Conservation (phyloP, 345 rosid genomes). For the Corchorus olitorius region DNA sequence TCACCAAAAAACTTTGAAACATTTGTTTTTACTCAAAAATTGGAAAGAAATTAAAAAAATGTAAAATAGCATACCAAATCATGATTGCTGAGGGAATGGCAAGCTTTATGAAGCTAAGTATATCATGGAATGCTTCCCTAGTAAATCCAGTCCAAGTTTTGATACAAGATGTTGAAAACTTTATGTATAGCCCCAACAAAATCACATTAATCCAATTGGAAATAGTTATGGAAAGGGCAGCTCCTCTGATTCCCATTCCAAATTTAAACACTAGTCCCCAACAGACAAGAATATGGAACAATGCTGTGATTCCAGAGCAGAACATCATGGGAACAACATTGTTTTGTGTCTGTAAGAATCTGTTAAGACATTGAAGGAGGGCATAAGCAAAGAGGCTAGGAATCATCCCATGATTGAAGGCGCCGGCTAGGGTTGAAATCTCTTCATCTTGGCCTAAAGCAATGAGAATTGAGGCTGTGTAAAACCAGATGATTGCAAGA, state of each 20-base stretch:
- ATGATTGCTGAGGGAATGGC: slow-evolving; percentile 60
- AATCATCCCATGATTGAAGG: slow-evolving; percentile 57
- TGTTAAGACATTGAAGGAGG: slow-evolving; percentile 62
- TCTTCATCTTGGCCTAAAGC: slow-evolving; percentile 46
- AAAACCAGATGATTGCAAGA: slow-evolving; percentile 55
- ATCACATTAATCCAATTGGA: slow-evolving; percentile 50
- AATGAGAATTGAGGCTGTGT: slow-evolving; percentile 46
- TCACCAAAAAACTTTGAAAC: too few species aligned
- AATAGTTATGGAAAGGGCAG: slow-evolving; percentile 42
- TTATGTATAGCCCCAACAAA: slow-evolving; percentile 37
- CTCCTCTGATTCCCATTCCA: slow-evolving; percentile 46
- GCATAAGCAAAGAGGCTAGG: slow-evolving; percentile 59
- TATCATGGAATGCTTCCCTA: slow-evolving; percentile 39
- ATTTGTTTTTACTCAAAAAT: too few species aligned
- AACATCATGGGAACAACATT: slow-evolving; percentile 53
- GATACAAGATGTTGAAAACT: slow-evolving; percentile 36
- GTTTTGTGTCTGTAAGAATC: slow-evolving; percentile 64
- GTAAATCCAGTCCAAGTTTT: slow-evolving; percentile 56
- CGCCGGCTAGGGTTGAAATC: slow-evolving; percentile 42
- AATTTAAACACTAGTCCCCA: slow-evolving; percentile 46
- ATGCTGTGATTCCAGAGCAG: slow-evolving; percentile 36
- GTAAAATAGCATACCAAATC: slow-evolving; percentile 42
- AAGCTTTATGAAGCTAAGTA: slow-evolving; percentile 48
- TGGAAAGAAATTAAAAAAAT: too few species aligned
- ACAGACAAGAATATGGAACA: slow-evolving; percentile 40